Evolutionary conservation across 2,329 filamentous ascomycete species (phyloP), one percentile per base, ranked within the genome.

Genomic region (Sclerotinia sclerotiorum): DNA sequence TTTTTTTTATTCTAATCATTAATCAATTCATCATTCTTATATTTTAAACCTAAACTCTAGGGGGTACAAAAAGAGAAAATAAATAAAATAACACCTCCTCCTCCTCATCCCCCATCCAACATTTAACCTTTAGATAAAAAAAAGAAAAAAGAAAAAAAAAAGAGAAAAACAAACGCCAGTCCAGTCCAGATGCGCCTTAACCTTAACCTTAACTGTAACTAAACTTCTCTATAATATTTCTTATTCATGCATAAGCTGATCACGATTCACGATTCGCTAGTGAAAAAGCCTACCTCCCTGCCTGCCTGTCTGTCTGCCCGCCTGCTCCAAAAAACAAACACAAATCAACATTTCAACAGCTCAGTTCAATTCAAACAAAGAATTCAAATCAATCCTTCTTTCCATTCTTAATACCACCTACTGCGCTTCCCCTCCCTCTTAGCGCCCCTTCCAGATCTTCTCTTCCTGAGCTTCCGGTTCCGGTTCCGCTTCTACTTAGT

Each of bases 371-470:
- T 39, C 29, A 56, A 56, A 3, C 2, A 21, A 19, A 27, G n/a
- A 15, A 13, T 35, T 55, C 48, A 44, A 55, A 15, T 65, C 13
- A 65, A 55, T 65, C 62, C 24, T 44, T 65, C 62, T 65, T 65
- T 1, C 62, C 62, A 49, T 32, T 10, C 11, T 55, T 65, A 39
- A 51, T 32, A 19, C 46, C 62, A 10, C 24, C 52, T 19, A 17
- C 52, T 5, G 5, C 52, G 5, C 39, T 42, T 42, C 39, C 39
- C 5, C 71, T 63, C 21, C 71, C 72, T 15, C 72, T 64, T 17
- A 70, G 29, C 15, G 70, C 32, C 1, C 71, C 69, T 21, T 72
- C 72, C n/a, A 72, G 29, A 64, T 72, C 72, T 48, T 72, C 72
- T 67, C 73, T 73, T 6, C 74, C 74, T 8, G 69, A 65, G 39